Conservation (phyloP, 768 basidiomycete genomes). For the Solioccasus polychromus region DNA sequence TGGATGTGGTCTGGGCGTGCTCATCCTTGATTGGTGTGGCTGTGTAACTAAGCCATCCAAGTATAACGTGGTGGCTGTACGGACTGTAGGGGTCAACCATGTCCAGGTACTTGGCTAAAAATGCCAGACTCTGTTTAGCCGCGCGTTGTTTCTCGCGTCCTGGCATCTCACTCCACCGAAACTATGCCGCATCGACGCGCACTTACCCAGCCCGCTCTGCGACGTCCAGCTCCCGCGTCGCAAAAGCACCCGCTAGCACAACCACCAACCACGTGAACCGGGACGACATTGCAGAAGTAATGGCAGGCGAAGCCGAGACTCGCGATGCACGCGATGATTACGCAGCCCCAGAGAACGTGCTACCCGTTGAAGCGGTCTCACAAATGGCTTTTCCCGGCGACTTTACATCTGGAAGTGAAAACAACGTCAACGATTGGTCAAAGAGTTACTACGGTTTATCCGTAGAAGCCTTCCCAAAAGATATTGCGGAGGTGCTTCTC, state of each 20-base stretch:
- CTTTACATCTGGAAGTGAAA: constrained; percentile 20
- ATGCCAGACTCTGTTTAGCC: constrained; percentile 7
- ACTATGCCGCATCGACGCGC: constrained; percentile 26
- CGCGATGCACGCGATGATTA: constrained; percentile 14
- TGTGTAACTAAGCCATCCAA: no score
- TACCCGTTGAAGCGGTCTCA: constrained; percentile 6
- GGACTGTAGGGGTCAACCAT: no score
- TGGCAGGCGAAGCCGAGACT: constrained; percentile 17
- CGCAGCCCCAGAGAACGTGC: constrained; percentile 16
- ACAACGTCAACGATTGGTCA: constrained; percentile 72
- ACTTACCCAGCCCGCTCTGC: constrained; percentile 23
- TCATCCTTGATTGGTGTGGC: constrained; percentile 1
- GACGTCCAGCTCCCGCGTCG: constrained; percentile 17
- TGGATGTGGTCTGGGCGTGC: constrained; percentile 23
- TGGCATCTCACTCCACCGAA: neutral
- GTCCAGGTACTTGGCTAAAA: constrained; percentile 16
- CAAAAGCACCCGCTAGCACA: constrained; percentile 33
- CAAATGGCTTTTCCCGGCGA: constrained; percentile 30
- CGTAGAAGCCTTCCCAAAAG: constrained; percentile 69
- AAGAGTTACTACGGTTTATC: constrained; percentile 83
- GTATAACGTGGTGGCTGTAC: no score
- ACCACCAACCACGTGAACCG: constrained; percentile 20
- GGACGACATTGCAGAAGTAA: constrained; percentile 18
- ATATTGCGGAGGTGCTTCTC: constrained; percentile 68
- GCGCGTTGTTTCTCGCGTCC: constrained; percentile 5